phyloP scores from a whole-genome alignment of 2,329 filamentous ascomycete genomes.

The Colletotrichum higginsianum region DNA sequence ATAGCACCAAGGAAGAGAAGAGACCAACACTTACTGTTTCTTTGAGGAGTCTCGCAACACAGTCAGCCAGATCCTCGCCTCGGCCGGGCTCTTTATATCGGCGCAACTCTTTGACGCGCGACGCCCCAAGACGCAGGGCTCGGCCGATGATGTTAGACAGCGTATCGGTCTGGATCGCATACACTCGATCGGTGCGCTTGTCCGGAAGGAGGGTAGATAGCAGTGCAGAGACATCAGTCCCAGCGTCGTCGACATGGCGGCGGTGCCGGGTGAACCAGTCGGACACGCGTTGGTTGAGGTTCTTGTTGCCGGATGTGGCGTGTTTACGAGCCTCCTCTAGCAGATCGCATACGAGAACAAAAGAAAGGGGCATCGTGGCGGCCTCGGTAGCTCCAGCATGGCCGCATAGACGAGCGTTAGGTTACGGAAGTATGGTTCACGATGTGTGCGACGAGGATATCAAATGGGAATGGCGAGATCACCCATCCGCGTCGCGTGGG shows the following conservation, averaged over 20 bases:
- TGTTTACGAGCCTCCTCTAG: slow-evolving; percentile 75
- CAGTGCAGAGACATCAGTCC: slow-evolving; percentile 73
- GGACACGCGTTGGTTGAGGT: slow-evolving; percentile 57
- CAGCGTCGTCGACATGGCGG: slow-evolving; percentile 67
- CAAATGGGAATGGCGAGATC: background rate
- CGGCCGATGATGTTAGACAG: slow-evolving; percentile 79
- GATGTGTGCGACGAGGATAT: background rate
- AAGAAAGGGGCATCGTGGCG: slow-evolving; percentile 73
- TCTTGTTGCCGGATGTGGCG: slow-evolving; percentile 50
- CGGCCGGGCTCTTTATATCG: slow-evolving; percentile 71
- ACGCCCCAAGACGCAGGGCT: slow-evolving; percentile 73
- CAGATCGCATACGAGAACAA: slow-evolving; percentile 80
- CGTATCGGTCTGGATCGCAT: slow-evolving; percentile 73
- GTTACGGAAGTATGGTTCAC: background rate
- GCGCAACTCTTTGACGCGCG: slow-evolving; percentile 73
- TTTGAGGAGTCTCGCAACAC: slow-evolving; percentile 75
- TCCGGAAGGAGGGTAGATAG: slow-evolving; percentile 84
- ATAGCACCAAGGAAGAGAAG: background rate
- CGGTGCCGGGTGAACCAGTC: slow-evolving; percentile 81
- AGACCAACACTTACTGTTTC: slow-evolving; percentile 65
- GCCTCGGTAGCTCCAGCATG: slow-evolving; percentile 12
- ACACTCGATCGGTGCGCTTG: slow-evolving; percentile 83
- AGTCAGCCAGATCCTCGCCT: slow-evolving; percentile 79
- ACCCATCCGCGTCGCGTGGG: background rate
- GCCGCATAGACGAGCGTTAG: background rate